These are phyloP conservation scores for Zea mays DNA, from an alignment of 176 grass and related monocot species.

Conservation along the genomic window Zm-B73-REFERENCE-NAM-5.0 NC_050096.1:189635501-189636000, in stretches of 20 bases:
- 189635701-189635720: slow-evolving; percentile 4
- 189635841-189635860: not conserved
- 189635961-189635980: not conserved
- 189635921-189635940: not conserved
- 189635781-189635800: not conserved
- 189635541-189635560: not conserved
- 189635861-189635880: not conserved
- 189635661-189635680: not conserved
- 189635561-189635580: not conserved
- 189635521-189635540: not conserved
- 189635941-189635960: too few relatives aligned
- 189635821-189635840: too few relatives aligned
- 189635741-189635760: not conserved
- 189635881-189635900: not conserved
- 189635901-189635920: not conserved
- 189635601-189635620: not conserved
- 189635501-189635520: slow-evolving; percentile 2
- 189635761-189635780: not conserved
- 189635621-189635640: not conserved
- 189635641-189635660: not conserved
- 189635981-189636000: not conserved
- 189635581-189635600: not conserved
- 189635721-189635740: slow-evolving; percentile 1
- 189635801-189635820: too few relatives aligned
- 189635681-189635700: slow-evolving; percentile 2